Conservation (phyloP, 768 basidiomycete species). For the Dacryopinax spathularia region DNA sequence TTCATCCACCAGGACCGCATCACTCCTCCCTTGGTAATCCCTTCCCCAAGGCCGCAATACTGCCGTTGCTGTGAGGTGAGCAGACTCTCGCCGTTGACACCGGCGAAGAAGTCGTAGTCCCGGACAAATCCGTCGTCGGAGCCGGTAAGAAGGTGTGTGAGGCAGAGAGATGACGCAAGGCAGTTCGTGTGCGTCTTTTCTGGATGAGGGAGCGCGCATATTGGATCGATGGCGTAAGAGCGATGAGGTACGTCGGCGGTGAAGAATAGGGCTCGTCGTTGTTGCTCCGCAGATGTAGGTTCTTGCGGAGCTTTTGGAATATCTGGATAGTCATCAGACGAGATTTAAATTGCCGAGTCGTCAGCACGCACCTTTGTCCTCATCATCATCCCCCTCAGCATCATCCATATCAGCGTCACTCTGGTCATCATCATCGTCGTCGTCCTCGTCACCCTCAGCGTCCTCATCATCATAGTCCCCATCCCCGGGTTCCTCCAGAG, state of each 20-base stretch:
- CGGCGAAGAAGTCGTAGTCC: slow-evolving; percentile 78
- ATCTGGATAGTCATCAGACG: not conserved
- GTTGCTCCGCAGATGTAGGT: slow-evolving; percentile 18
- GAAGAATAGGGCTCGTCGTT: slow-evolving; percentile 21
- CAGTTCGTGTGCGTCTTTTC: slow-evolving; percentile 58
- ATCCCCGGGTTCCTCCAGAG: slow-evolving; percentile 12
- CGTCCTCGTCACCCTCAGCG: slow-evolving; percentile 13
- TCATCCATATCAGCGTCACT: slow-evolving; percentile 7
- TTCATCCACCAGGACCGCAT: slow-evolving; percentile 89
- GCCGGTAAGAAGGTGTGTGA: slow-evolving; percentile 79
- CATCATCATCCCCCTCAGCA: slow-evolving; percentile 7
- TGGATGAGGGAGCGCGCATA: slow-evolving; percentile 82
- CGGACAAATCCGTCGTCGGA: slow-evolving; percentile 89
- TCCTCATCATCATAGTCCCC: slow-evolving; percentile 13
- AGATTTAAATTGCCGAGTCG: not conserved
- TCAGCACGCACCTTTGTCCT: slow-evolving; percentile 3
- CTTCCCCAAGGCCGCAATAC: slow-evolving; percentile 82
- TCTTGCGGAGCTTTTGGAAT: slow-evolving; percentile 7
- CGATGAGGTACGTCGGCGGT: slow-evolving; percentile 22
- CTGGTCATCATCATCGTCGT: slow-evolving; percentile 13
- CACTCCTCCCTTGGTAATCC: slow-evolving; percentile 79
- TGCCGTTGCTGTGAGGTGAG: slow-evolving; percentile 79
- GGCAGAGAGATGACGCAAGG: slow-evolving; percentile 68
- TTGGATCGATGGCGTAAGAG: slow-evolving; percentile 74
- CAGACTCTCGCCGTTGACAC: slow-evolving; percentile 75